Evolutionary conservation across 2,329 filamentous ascomycete genomes (phyloP).

Genomic region (Epichloe glyceriae): DNA sequence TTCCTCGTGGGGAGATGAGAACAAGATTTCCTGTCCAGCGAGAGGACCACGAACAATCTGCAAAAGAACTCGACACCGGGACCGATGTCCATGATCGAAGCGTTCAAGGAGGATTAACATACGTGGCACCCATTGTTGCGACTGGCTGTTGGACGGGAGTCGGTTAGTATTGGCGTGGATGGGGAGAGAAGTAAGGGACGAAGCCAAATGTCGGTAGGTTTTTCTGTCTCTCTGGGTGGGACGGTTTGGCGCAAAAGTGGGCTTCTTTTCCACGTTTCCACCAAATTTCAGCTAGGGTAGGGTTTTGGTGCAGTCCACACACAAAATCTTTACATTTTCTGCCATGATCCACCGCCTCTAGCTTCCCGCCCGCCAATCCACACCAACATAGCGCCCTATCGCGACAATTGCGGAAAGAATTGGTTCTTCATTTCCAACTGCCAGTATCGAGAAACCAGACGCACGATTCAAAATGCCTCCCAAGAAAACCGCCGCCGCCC

Average conservation of each 20-base stretch:
- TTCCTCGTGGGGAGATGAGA: not conserved
- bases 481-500: slow-evolving; percentile 73
- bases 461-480: slow-evolving; percentile 65
- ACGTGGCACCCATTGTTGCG: slow-evolving; percentile 40
- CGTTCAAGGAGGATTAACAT: slow-evolving; percentile 30
- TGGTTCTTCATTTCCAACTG: slow-evolving; percentile 20
- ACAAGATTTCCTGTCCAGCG: slow-evolving; percentile 45
- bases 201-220: not conserved
- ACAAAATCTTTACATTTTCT: slow-evolving; percentile 17
- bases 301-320: slow-evolving; percentile 18
- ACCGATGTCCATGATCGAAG: slow-evolving; percentile 19
- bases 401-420: slow-evolving; percentile 13
- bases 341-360: slow-evolving; percentile 25
- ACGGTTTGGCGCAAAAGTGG: not conserved
- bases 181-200: slow-evolving; percentile 4
- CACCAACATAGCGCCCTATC: slow-evolving; percentile 14
- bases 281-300: slow-evolving; percentile 17
- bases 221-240: slow-evolving; percentile 4
- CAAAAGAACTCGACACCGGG: slow-evolving; percentile 39
- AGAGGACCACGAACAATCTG: slow-evolving; percentile 76
- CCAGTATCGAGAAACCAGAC: slow-evolving; percentile 23
- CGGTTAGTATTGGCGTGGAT: slow-evolving; percentile 26
- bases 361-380: slow-evolving; percentile 11
- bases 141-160: slow-evolving; percentile 23
- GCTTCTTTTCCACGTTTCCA: not conserved